These are phyloP conservation scores for Daldinia grandis DNA, from an alignment of 495 filamentous ascomycete genomes.

Conservation along the genomic window DNA sequence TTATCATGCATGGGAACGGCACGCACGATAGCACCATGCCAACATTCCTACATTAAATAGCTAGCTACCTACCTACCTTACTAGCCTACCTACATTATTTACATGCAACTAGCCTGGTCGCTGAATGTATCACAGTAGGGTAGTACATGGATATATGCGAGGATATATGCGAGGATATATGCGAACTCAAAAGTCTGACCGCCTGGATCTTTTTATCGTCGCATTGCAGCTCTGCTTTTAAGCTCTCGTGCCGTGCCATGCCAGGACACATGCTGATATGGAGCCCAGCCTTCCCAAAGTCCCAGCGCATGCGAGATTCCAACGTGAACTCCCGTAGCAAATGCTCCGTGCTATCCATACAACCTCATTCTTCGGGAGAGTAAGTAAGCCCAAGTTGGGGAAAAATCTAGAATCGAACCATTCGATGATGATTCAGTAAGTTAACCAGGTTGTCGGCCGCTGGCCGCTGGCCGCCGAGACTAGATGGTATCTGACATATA, in stretches of 20 bases:
- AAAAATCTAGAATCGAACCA: constrained; percentile 27
- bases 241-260: constrained; percentile 34
- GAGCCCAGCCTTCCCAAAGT: constrained; percentile 3
- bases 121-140: background rate
- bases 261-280: constrained; percentile 31
- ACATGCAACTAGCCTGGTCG: background rate
- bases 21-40: constrained; percentile 28
- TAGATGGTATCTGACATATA: constrained; percentile 2
- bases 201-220: constrained; percentile 29
- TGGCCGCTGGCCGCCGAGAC: constrained; percentile 28
- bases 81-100: background rate
- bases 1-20: constrained; percentile 34
- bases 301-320: constrained; percentile 29
- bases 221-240: constrained; percentile 37
- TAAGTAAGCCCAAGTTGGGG: background rate
- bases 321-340: constrained; percentile 26
- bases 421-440: constrained; percentile 15
- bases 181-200: constrained; percentile 21
- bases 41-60: background rate
- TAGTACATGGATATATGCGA: constrained; percentile 8
- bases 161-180: constrained; percentile 3
- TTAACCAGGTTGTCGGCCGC: constrained; percentile 19
- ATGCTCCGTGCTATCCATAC: constrained; percentile 25
- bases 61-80: background rate
- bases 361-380: background rate